These are phyloP conservation scores for Trifolium repens DNA, from an alignment of 306 rosid species.

Conservation along the genomic window DNA sequence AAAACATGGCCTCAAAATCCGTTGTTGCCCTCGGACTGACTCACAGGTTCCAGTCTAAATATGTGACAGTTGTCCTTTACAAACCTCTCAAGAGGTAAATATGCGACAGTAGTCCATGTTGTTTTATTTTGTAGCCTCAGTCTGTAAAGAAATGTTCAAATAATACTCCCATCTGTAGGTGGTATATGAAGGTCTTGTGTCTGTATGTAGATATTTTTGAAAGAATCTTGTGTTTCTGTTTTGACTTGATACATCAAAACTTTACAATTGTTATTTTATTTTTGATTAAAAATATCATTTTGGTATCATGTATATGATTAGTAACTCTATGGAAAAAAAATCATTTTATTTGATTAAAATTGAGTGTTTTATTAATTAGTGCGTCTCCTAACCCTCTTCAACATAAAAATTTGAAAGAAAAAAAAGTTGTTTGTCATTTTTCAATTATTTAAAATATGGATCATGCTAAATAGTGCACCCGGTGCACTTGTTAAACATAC, in stretches of 20 bases:
- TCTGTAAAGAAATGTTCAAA: conserved; percentile 58
- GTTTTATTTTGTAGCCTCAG: conserved; percentile 42
- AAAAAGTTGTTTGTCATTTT: too few relatives aligned
- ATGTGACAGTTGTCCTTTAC: conserved; percentile 91
- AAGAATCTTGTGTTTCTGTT: conserved; percentile 35
- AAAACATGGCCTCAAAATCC: conserved; percentile 80
- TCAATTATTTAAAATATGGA: too few relatives aligned
- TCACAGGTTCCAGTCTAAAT: conserved; percentile 86
- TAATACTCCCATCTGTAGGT: conserved; percentile 36
- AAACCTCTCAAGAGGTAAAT: conserved; percentile 76
- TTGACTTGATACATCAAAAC: conserved; percentile 33
- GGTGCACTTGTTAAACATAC: too few relatives aligned
- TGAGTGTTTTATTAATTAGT: too few relatives aligned
- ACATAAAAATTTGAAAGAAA: too few relatives aligned
- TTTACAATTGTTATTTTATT: neutral
- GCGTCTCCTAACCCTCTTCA: too few relatives aligned
- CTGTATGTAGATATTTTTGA: conserved; percentile 48
- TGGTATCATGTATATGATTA: too few relatives aligned
- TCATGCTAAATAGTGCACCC: too few relatives aligned
- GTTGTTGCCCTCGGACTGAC: conserved; percentile 92
- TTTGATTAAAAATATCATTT: too few relatives aligned
- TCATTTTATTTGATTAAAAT: too few relatives aligned
- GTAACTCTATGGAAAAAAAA: too few relatives aligned
- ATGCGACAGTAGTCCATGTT: conserved; percentile 51
- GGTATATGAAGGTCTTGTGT: conserved; percentile 46